A percentile compares a stretch with the other conserved stretches of the same genome.
Conservation (phyloP, 2,329 filamentous ascomycete genomes). For the Raffaelea deltoideospora region DNA sequence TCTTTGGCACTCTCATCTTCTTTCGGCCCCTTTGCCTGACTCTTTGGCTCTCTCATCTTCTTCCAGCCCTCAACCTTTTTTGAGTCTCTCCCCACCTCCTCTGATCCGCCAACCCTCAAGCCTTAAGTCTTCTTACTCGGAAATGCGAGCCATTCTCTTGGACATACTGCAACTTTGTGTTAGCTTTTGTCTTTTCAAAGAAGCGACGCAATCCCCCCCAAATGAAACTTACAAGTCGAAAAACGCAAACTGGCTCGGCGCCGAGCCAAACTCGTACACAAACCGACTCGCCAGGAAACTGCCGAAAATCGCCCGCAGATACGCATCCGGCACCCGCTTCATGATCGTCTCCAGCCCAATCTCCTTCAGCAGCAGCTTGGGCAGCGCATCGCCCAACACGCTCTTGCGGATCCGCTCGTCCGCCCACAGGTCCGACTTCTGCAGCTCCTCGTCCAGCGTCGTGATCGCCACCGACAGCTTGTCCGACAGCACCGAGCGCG, state of each 20-base stretch:
- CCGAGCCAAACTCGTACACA: conserved; percentile 88
- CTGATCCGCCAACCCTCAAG: too few species aligned
- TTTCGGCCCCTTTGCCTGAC: too few species aligned
- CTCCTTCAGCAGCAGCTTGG: conserved; percentile 69
- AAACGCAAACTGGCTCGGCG: conserved; percentile 91
- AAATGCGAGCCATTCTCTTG: conserved; percentile 40
- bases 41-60: too few species aligned
- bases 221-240: conserved; percentile 73
- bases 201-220: background rate
- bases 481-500: conserved; percentile 81
- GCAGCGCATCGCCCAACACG: conserved; percentile 74
- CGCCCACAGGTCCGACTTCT: conserved; percentile 83
- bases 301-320: conserved; percentile 89
- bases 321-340: conserved; percentile 74
- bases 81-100: too few species aligned
- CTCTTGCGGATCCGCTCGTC: conserved; percentile 62
- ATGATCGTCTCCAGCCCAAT: conserved; percentile 84
- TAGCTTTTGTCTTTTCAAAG: background rate
- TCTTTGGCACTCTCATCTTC: too few species aligned
- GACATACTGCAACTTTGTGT: conserved; percentile 39
- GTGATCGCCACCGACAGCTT: conserved; percentile 85
- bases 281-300: conserved; percentile 91
- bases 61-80: too few species aligned
- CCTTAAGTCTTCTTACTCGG: too few species aligned
- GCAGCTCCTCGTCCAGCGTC: conserved; percentile 89